phyloP scores from a whole-genome alignment of 2,329 filamentous ascomycete genomes.

The Fusarium avenaceum region DNA sequence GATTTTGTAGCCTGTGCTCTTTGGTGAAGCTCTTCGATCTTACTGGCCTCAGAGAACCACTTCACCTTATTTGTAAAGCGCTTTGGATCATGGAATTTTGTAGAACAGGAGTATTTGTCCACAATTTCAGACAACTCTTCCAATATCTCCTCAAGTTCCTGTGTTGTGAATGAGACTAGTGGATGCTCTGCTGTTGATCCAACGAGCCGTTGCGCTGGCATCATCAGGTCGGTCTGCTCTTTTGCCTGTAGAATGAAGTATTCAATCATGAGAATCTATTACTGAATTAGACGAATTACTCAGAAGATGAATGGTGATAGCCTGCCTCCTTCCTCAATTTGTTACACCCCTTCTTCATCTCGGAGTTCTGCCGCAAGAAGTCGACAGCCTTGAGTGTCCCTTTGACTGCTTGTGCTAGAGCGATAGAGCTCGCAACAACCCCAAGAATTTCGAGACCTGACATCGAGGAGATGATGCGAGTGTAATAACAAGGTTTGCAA shows the following conservation, averaged over 20 bases:
- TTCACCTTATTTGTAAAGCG: slow-evolving; percentile 11
- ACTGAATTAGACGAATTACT: accelerated
- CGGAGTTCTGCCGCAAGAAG: slow-evolving; percentile 4
- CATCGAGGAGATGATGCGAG: background rate
- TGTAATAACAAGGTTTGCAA: background rate
- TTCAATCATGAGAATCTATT: slow-evolving; percentile 22
- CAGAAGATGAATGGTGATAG: accelerated
- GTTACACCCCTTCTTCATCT: slow-evolving; percentile 10
- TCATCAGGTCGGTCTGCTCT: background rate
- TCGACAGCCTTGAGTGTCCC: slow-evolving; percentile 22
- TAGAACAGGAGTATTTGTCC: background rate
- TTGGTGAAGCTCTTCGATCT: slow-evolving; percentile 12
- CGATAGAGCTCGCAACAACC: slow-evolving; percentile 28
- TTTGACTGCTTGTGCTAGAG: slow-evolving; percentile 20
- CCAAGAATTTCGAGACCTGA: slow-evolving; percentile 32
- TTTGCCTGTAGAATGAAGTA: slow-evolving; percentile 16
- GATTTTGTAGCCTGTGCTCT: slow-evolving; percentile 19
- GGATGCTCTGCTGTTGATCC: background rate
- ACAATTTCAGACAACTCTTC: slow-evolving; percentile 1
- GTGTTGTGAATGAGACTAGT: background rate
- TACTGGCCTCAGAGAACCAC: slow-evolving; percentile 21
- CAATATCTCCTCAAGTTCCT: slow-evolving; percentile 5
- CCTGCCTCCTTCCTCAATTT: background rate
- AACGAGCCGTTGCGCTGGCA: background rate
- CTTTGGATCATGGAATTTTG: background rate